Conservation (phyloP, 1,284 basidiomycete species). For the Puccinia coronata region DNA sequence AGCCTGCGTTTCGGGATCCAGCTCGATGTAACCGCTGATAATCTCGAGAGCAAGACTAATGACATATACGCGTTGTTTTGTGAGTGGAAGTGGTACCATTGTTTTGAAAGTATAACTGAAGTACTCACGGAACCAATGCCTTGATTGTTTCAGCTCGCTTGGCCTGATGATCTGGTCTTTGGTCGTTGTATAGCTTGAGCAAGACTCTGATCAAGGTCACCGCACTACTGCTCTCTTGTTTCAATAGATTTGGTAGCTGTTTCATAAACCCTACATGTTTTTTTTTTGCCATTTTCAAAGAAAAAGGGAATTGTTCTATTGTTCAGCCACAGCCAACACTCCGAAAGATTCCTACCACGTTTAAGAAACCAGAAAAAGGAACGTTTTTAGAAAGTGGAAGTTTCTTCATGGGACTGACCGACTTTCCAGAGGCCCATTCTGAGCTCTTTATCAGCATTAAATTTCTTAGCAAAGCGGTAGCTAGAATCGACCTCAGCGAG, state of each 20-base stretch:
- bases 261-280: slow-evolving; percentile 87
- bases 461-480: slow-evolving; percentile 93
- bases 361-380: too few relatives aligned
- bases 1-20: slow-evolving; percentile 85
- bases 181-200: slow-evolving; percentile 89
- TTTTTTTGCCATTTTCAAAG: background rate
- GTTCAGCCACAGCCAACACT: background rate
- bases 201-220: slow-evolving; percentile 91
- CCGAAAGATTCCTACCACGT: too few relatives aligned
- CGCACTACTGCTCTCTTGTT: slow-evolving; percentile 97
- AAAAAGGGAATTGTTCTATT: slow-evolving; percentile 14
- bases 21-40: slow-evolving; percentile 82
- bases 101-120: background rate
- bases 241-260: slow-evolving; percentile 93
- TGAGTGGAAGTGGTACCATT: background rate
- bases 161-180: slow-evolving; percentile 78
- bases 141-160: slow-evolving; percentile 80
- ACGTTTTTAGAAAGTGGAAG: too few relatives aligned
- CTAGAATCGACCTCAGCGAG: slow-evolving; percentile 94
- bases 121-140: slow-evolving; percentile 80
- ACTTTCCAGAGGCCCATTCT: slow-evolving; percentile 99
- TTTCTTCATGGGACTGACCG: slow-evolving; percentile 67
- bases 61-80: too few relatives aligned
- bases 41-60: slow-evolving; percentile 85
- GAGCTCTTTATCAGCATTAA: slow-evolving; percentile 98